phyloP scores from a whole-genome alignment of 2,329 filamentous ascomycete species.

The Xylariaceae sp. region DNA sequence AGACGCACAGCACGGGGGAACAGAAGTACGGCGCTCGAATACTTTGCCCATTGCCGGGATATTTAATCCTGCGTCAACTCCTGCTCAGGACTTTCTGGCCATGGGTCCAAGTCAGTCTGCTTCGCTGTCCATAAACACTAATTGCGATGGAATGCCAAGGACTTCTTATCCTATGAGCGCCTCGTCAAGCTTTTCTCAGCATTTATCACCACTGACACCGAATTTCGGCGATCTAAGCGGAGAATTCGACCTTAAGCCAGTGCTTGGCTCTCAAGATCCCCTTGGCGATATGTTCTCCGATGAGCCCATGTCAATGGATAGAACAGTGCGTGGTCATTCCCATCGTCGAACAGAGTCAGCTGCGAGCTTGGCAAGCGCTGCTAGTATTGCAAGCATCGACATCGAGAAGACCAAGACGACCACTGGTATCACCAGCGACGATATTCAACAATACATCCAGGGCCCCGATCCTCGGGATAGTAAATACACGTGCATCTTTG shows the following conservation, averaged over 20 bases:
- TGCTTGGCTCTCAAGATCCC: constrained; percentile 32
- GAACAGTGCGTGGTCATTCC: constrained; percentile 29
- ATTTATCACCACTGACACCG: constrained; percentile 50
- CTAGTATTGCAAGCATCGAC: constrained; percentile 59
- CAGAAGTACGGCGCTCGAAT: constrained; percentile 54
- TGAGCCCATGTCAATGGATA: constrained; percentile 20
- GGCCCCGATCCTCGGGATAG: constrained; percentile 69
- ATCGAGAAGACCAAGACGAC: constrained; percentile 65
- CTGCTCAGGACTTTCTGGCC: constrained; percentile 54
- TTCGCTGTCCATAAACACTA: constrained; percentile 39
- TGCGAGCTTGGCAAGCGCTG: constrained; percentile 54
- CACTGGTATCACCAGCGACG: constrained; percentile 82
- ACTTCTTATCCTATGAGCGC: constrained; percentile 35
- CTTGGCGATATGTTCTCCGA: constrained; percentile 15
- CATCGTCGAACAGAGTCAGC: constrained; percentile 58
- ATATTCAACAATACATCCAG: constrained; percentile 71
- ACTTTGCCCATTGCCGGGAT: constrained; percentile 38
- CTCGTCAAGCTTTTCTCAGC: constrained; percentile 48
- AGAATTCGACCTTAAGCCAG: constrained; percentile 42
- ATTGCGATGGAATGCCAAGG: constrained; percentile 32
- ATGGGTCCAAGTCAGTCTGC: constrained; percentile 40
- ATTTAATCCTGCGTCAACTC: constrained; percentile 49
- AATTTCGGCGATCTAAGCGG: constrained; percentile 41
- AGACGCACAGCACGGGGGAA: constrained; percentile 46
- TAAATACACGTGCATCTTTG: constrained; percentile 74